Evolutionary conservation across 1,284 basidiomycete species (phyloP), one percentile per base, ranked within the genome.

Genomic region (Volvariella surrecta): DNA sequence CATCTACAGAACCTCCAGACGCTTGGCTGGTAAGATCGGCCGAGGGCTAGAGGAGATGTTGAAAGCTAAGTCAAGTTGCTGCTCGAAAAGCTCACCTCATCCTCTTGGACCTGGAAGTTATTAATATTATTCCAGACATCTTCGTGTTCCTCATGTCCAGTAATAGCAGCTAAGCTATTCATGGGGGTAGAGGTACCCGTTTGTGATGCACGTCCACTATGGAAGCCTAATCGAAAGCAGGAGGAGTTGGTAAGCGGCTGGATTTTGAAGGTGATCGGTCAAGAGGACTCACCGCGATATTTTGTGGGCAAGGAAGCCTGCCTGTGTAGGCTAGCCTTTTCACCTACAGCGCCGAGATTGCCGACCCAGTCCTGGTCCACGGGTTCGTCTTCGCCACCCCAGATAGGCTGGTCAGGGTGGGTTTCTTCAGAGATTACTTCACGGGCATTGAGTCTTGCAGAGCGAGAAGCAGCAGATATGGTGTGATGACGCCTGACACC

Each of bases 71-170:
- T 19, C 18, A 40, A 38, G 30, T 19, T 9, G 37, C 40, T 38
- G 19, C 22, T 37, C 45, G 40, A 41, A 50, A 43, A 48, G 31
- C 57, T 55, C 48, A 82, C 81, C 63, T 80, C 81, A 32, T 82
- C 82, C 37, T 83, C 79, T 50, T 76, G 61, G 60, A 69, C 56
- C 44, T 63, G 57, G 49, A 74, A 77, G 11, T 70, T 71, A 55
- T 55, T 78, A 35, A 70, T 66, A 58, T 86, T 84, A 35, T 35
- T 19, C 86, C 87, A 89, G 48, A 85, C 82, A 51, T 88, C 86
- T 59, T 89, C 86, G 49, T 89, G 85, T 52, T 79, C 84, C 53
- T 88, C 85, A 54, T 87, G 84, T 37, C 86, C 86, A 41, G 82
- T 76, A 59, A 89, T 89, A 44, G 82, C 82, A 32, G 81, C 74